phyloP scores from a whole-genome alignment of 176 grass and related monocot genomes.

The Lolium rigidum region DNA sequence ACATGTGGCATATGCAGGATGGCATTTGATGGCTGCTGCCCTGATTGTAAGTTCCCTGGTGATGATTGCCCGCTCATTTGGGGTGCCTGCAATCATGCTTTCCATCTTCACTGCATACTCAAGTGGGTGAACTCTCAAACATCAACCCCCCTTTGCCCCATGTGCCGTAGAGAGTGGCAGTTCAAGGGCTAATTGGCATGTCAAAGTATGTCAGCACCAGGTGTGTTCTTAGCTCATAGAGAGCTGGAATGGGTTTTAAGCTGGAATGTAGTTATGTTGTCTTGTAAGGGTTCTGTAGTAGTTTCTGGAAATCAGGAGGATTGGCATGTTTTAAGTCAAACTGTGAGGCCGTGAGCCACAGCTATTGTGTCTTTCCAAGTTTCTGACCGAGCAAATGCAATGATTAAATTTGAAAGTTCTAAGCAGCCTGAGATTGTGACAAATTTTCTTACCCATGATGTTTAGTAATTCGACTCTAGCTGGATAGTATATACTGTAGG shows the following conservation, averaged over 20 bases:
- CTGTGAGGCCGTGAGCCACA: neutral
- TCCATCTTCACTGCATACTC: conserved; percentile 87
- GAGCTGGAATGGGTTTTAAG: conserved; percentile 5
- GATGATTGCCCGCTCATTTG: conserved; percentile 87
- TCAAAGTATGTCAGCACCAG: conserved; percentile 15
- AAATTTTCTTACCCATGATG: conserved; percentile 21
- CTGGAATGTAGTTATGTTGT: neutral
- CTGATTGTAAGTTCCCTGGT: conserved; percentile 92
- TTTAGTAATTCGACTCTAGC: neutral
- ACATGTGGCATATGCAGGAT: conserved; percentile 89
- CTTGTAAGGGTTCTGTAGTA: conserved; percentile 15
- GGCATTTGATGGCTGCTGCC: conserved; percentile 86
- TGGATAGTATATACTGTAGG: neutral
- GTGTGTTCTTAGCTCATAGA: conserved; percentile 14
- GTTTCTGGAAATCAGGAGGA: conserved; percentile 15
- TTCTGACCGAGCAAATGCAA: conserved; percentile 12
- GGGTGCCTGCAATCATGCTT: conserved; percentile 79
- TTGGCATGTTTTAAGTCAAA: neutral
- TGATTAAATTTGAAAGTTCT: neutral
- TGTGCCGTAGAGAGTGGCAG: conserved; percentile 93
- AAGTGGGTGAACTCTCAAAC: conserved; percentile 94
- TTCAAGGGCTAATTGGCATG: conserved; percentile 68
- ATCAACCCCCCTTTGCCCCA: conserved; percentile 81
- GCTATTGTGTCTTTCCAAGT: neutral
- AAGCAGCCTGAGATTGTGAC: conserved; percentile 4